Evolutionary conservation across 257 asterid species (phyloP).

Genomic region (Anisodus tanguticus): DNA sequence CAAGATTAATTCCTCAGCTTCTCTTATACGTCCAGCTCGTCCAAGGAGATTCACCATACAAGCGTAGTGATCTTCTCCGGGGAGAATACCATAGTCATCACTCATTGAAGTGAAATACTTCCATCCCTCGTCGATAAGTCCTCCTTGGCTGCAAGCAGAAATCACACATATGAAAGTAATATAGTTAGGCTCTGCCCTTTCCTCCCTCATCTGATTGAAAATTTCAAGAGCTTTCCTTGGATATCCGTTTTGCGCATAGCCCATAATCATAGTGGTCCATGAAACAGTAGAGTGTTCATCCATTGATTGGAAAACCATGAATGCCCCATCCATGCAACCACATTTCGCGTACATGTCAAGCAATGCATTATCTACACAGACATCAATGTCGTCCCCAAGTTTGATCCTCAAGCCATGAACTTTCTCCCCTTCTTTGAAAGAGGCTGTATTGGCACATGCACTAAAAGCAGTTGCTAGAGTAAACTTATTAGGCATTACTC

Average conservation of each 20-base stretch:
- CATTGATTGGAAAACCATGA: slow-evolving; percentile 57
- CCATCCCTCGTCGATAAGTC: slow-evolving; percentile 52
- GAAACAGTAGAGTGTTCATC: slow-evolving; percentile 61
- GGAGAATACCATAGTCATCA: slow-evolving; percentile 50
- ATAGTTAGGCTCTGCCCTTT: slow-evolving; percentile 53
- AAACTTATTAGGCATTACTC: slow-evolving; percentile 64
- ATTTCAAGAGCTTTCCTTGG: slow-evolving; percentile 56
- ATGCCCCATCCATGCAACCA: slow-evolving; percentile 64
- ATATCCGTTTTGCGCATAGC: slow-evolving; percentile 71
- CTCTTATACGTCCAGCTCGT: slow-evolving; percentile 55
- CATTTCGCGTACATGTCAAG: slow-evolving; percentile 78
- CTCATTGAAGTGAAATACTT: slow-evolving; percentile 59
- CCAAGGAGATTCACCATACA: slow-evolving; percentile 76
- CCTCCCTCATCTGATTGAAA: slow-evolving; percentile 59
- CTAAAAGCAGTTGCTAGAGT: slow-evolving; percentile 71
- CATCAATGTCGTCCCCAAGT: slow-evolving; percentile 53
- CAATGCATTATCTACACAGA: slow-evolving; percentile 71
- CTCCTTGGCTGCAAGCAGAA: slow-evolving; percentile 77
- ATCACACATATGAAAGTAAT: slow-evolving; percentile 61
- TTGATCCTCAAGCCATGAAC: slow-evolving; percentile 58
- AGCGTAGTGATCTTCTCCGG: slow-evolving; percentile 71
- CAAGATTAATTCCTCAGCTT: slow-evolving; percentile 60
- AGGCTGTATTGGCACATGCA: slow-evolving; percentile 62
- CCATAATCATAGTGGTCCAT: slow-evolving; percentile 83
- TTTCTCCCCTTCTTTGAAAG: slow-evolving; percentile 64